Percentiles rank a stretch among this genome's conserved stretches.
These are phyloP conservation scores for Melanogaster broomeanus DNA, from an alignment of 768 basidiomycete genomes.

Conservation along the genomic window DNA sequence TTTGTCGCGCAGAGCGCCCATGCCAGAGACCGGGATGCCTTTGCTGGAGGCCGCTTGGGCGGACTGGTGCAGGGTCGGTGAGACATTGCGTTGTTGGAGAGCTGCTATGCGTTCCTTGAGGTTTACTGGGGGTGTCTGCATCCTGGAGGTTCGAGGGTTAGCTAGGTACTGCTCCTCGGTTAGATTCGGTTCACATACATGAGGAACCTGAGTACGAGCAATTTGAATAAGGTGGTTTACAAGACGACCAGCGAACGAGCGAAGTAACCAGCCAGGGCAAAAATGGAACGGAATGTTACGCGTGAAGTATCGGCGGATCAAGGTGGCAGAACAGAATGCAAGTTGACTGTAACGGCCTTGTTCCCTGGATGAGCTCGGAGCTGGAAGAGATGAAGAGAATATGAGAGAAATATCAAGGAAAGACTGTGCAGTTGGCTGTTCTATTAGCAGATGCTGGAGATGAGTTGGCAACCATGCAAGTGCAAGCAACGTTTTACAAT, in stretches of 20 bases:
- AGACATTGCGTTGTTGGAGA: constrained; percentile 57
- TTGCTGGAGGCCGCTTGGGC: constrained; percentile 32
- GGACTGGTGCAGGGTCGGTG: constrained; percentile 33
- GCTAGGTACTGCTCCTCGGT: not conserved
- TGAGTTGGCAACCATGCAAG: constrained; percentile 4
- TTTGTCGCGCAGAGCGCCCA: constrained; percentile 55
- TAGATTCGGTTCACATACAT: constrained; percentile 22
- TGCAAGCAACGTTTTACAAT: constrained; percentile 4
- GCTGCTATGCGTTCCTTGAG: constrained; percentile 86
- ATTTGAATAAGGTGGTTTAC: constrained; percentile 7
- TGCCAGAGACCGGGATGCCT: constrained; percentile 25
- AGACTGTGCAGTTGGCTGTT: not conserved
- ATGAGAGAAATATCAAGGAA: constrained; percentile 3
- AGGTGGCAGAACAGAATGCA: constrained; percentile 9
- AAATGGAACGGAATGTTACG: constrained; percentile 3
- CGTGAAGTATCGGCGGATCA: constrained; percentile 8
- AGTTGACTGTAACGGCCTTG: constrained; percentile 10
- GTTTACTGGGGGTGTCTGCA: constrained; percentile 41
- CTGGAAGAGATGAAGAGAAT: not conserved
- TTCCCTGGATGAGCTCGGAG: constrained; percentile 9
- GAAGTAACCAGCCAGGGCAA: constrained; percentile 19
- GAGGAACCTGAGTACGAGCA: constrained; percentile 3
- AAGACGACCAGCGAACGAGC: constrained; percentile 23
- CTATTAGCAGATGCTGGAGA: not conserved
- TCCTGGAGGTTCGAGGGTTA: constrained; percentile 26